A percentile compares a stretch with the other conserved stretches of the same genome.
Evolutionary conservation across 1,139 yeast species (phyloP).

Genomic region (Trichomonascaceae sp.): DNA sequence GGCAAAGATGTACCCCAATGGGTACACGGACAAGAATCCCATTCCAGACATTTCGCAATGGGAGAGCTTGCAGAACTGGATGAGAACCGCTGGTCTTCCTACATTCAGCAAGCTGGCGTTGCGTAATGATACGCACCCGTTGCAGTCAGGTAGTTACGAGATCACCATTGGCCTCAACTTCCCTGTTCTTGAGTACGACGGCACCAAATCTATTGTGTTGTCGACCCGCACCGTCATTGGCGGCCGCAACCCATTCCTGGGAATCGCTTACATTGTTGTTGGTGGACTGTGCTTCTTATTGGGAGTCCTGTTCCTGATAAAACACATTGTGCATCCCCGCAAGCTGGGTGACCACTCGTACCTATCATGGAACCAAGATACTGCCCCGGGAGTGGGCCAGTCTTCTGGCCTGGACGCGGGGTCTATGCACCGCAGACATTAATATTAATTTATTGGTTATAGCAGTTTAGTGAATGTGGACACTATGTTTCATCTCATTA

Average conservation of each 20-base stretch:
- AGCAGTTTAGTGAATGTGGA: too few species aligned
- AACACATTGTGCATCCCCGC: slow-evolving; percentile 56
- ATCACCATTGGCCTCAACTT: slow-evolving; percentile 69
- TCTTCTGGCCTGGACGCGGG: background rate
- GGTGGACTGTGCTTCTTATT: slow-evolving; percentile 75
- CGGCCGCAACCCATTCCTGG: slow-evolving; percentile 78
- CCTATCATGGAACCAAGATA: slow-evolving; percentile 55
- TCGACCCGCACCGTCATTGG: slow-evolving; percentile 84
- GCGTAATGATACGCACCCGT: slow-evolving; percentile 56
- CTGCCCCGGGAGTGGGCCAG: background rate
- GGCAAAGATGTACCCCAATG: slow-evolving; percentile 73
- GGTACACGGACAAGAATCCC: slow-evolving; percentile 67
- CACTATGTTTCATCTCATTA: too few species aligned
- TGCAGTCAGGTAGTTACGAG: slow-evolving; percentile 58
- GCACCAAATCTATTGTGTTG: slow-evolving; percentile 66
- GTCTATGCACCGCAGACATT: background rate
- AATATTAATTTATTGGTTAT: too few species aligned
- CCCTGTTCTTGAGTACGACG: slow-evolving; percentile 75
- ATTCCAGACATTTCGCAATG: slow-evolving; percentile 69
- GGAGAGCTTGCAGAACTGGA: slow-evolving; percentile 93
- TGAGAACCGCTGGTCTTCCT: slow-evolving; percentile 87
- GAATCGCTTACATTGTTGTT: slow-evolving; percentile 79
- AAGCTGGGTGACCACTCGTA: slow-evolving; percentile 61
- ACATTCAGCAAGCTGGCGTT: slow-evolving; percentile 70
- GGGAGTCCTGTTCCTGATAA: slow-evolving; percentile 43